Percentiles rank a stretch among this genome's conserved stretches.
Evolutionary conservation across 139 green algal genomes (phyloP).

Genomic region (Nannochloris sp.): DNA sequence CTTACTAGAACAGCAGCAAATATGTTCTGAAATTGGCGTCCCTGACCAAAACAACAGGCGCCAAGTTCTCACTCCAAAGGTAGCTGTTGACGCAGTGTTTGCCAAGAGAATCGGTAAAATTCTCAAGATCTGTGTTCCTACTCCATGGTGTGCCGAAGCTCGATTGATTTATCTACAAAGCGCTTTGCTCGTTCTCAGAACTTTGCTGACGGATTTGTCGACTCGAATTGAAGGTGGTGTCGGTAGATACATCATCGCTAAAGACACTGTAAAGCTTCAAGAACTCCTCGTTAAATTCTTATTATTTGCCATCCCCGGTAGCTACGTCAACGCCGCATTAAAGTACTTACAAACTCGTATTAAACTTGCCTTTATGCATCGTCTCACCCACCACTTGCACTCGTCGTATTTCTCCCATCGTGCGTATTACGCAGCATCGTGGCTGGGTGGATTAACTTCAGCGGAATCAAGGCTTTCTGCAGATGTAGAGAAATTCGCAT

Average conservation of each 20-base stretch:
- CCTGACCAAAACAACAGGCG: not conserved
- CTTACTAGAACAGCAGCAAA: not conserved
- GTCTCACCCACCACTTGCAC: slow-evolving; percentile 76
- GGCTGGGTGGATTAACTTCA: slow-evolving; percentile 80
- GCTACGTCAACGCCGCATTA: slow-evolving; percentile 78
- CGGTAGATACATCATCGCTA: slow-evolving; percentile 15
- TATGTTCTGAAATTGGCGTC: not conserved
- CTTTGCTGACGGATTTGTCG: slow-evolving; percentile 78
- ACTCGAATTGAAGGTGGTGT: slow-evolving; percentile 52
- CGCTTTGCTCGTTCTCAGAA: slow-evolving; percentile 65
- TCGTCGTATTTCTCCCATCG: slow-evolving; percentile 75
- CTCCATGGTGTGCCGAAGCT: slow-evolving; percentile 50
- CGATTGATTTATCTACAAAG: slow-evolving; percentile 63
- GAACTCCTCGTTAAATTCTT: slow-evolving; percentile 50
- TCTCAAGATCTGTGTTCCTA: slow-evolving; percentile 65
- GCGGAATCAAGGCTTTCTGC: slow-evolving; percentile 91
- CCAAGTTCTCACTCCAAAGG: slow-evolving; percentile 11
- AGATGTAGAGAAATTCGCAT: slow-evolving; percentile 91
- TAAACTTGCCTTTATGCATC: slow-evolving; percentile 53
- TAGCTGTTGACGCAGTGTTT: slow-evolving; percentile 50
- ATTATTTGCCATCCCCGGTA: slow-evolving; percentile 64
- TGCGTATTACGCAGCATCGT: slow-evolving; percentile 86
- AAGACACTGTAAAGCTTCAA: slow-evolving; percentile 49
- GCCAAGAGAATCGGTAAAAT: slow-evolving; percentile 29
- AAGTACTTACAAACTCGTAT: slow-evolving; percentile 93